A percentile compares a stretch with the other conserved stretches of the same genome.
Evolutionary conservation across 306 rosid genomes (phyloP).

Genomic region (Erythrophleum fordii): DNA sequence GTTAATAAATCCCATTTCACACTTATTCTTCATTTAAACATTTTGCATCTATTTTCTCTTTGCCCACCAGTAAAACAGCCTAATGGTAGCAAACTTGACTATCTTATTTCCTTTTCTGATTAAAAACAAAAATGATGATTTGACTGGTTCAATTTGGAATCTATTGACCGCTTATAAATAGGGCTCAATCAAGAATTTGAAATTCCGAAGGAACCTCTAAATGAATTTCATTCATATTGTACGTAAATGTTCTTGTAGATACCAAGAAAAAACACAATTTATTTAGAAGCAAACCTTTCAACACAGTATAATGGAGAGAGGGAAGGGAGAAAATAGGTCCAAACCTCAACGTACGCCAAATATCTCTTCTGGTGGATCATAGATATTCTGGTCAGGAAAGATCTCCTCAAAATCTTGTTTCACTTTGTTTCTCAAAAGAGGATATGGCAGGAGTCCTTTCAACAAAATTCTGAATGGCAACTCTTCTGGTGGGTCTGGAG

Average conservation of each 20-base stretch:
- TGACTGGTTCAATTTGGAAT: not conserved
- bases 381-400: conserved; percentile 83
- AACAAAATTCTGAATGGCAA: conserved; percentile 89
- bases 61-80: not conserved
- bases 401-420: conserved; percentile 97
- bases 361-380: conserved; percentile 92
- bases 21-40: not conserved
- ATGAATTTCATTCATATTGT: conserved; percentile 14
- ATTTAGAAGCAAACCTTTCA: not conserved
- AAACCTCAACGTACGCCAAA: conserved; percentile 77
- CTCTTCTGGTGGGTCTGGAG: conserved; percentile 96
- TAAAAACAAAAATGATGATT: not conserved
- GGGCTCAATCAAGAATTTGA: not conserved
- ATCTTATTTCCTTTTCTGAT: not conserved
- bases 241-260: not conserved
- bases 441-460: conserved; percentile 90
- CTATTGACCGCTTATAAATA: not conserved
- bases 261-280: not conserved
- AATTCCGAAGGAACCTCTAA: conserved; percentile 12
- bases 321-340: conserved; percentile 12
- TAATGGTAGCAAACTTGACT: conserved; percentile 1
- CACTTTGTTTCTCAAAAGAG: conserved; percentile 91
- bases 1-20: not conserved
- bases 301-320: not conserved
- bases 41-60: not conserved